Conservation (phyloP, 2,329 filamentous ascomycete species). For the Neofusicoccum parvum region DNA sequence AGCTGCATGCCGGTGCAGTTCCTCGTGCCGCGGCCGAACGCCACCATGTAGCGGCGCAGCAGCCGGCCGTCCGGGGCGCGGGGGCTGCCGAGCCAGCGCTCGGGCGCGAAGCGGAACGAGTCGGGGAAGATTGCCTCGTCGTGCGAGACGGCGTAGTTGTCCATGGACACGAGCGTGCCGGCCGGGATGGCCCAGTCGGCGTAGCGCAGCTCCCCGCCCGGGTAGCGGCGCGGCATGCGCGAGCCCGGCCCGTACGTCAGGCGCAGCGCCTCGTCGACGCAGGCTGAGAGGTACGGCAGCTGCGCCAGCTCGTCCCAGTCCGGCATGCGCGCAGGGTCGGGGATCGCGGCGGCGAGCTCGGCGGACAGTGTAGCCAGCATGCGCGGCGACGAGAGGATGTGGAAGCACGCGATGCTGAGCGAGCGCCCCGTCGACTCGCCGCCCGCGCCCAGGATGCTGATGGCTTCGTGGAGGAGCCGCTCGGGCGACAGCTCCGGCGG, state of each 20-base stretch:
- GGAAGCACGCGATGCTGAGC: slow-evolving; percentile 27
- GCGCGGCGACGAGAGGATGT: slow-evolving; percentile 31
- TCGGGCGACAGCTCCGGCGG: slow-evolving; percentile 32
- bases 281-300: slow-evolving; percentile 19
- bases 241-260: slow-evolving; percentile 42
- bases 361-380: slow-evolving; percentile 28
- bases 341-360: slow-evolving; percentile 31
- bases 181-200: slow-evolving; percentile 17
- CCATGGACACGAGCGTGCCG: slow-evolving; percentile 23
- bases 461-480: neutral
- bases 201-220: slow-evolving; percentile 19
- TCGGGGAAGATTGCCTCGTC: slow-evolving; percentile 31
- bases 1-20: slow-evolving; percentile 23
- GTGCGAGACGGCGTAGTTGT: slow-evolving; percentile 13
- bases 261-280: slow-evolving; percentile 33
- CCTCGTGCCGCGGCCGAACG: slow-evolving; percentile 23
- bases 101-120: slow-evolving; percentile 32
- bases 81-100: slow-evolving; percentile 27
- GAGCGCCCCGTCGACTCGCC: slow-evolving; percentile 35
- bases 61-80: slow-evolving; percentile 24
- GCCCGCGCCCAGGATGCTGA: slow-evolving; percentile 30
- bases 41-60: slow-evolving; percentile 24
- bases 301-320: slow-evolving; percentile 6
- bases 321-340: slow-evolving; percentile 22
- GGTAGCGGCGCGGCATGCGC: slow-evolving; percentile 25